phyloP scores from a whole-genome alignment of 345 rosid genomes.

The Hibiscus tridactylites region DNA sequence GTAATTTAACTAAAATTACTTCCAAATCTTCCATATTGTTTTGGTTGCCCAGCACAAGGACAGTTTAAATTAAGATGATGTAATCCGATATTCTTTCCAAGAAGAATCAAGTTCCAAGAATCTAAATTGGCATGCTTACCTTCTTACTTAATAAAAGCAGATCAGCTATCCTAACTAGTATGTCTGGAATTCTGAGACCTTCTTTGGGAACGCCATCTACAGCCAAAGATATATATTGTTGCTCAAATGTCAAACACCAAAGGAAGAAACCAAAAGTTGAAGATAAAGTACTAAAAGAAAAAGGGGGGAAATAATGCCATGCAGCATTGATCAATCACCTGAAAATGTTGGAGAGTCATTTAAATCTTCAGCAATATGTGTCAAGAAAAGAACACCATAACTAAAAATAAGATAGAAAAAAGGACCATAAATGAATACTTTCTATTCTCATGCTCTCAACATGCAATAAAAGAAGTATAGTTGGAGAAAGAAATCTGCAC shows the following conservation, averaged over 20 bases:
- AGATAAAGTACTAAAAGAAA: neutral
- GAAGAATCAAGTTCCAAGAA: neutral
- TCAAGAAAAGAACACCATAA: slow-evolving; percentile 64
- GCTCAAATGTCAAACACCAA: slow-evolving; percentile 2
- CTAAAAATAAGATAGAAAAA: slow-evolving; percentile 29
- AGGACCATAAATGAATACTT: neutral
- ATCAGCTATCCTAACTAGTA: slow-evolving; percentile 58
- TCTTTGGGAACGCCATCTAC: slow-evolving; percentile 98
- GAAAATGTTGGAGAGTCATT: slow-evolving; percentile 56
- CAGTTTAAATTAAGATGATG: neutral
- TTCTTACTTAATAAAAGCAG: slow-evolving; percentile 60
- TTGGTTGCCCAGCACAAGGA: neutral
- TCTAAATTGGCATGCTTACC: slow-evolving; percentile 37
- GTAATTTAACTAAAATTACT: neutral
- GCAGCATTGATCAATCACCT: slow-evolving; percentile 40
- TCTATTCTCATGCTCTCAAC: neutral
- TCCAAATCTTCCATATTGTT: neutral
- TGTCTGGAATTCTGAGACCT: slow-evolving; percentile 88
- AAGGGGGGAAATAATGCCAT: neutral
- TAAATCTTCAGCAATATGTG: slow-evolving; percentile 60
- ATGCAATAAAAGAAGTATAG: neutral
- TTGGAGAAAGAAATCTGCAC: neutral
- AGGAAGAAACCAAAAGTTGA: neutral
- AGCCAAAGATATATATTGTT: slow-evolving; percentile 8
- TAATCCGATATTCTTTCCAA: neutral